Percentiles rank a stretch among this genome's conserved stretches.
Conservation (phyloP, 2,329 filamentous ascomycete genomes). For the Arachnomyces sp. region DNA sequence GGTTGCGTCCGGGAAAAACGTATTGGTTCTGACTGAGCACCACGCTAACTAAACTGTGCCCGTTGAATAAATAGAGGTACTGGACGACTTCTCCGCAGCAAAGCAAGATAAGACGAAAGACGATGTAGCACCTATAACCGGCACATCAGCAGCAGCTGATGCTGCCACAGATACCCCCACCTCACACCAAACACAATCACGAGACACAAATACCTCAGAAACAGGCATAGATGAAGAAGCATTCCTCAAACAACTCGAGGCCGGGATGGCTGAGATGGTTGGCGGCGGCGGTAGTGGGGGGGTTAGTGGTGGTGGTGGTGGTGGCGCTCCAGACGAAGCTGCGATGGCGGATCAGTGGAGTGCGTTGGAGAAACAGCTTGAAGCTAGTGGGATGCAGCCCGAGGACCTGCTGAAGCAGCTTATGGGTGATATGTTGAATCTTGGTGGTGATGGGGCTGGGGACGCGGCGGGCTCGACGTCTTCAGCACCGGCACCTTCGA, state of each 20-base stretch:
- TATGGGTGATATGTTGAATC: constrained; percentile 25
- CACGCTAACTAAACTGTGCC: background rate
- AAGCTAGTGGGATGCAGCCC: constrained; percentile 26
- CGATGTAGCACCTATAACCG: constrained; percentile 26
- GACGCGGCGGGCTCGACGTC: constrained; percentile 8
- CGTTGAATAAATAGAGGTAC: constrained; percentile 56
- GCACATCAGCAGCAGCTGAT: constrained; percentile 28
- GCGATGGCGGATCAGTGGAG: constrained; percentile 26
- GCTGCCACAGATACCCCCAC: constrained; percentile 28
- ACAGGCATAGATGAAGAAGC: constrained; percentile 33
- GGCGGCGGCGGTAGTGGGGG: constrained; percentile 51
- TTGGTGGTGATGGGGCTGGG: constrained; percentile 11
- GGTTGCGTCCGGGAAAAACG: constrained; percentile 9
- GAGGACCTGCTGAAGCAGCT: constrained; percentile 30
- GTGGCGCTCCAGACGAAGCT: constrained; percentile 11
- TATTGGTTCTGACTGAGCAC: too few relatives aligned
- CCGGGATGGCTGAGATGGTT: constrained; percentile 78
- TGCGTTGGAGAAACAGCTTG: constrained; percentile 28
- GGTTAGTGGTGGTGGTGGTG: constrained; percentile 11
- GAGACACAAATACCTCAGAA: constrained; percentile 10
- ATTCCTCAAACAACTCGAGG: constrained; percentile 78
- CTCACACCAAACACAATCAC: constrained; percentile 14
- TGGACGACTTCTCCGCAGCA: constrained; percentile 76
- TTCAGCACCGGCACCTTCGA: constrained; percentile 13
- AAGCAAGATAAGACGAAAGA: constrained; percentile 27